Evolutionary conservation across 768 basidiomycete genomes (phyloP), one percentile per base, ranked within the genome.

Genomic region (Dioszegia aurantiaca): DNA sequence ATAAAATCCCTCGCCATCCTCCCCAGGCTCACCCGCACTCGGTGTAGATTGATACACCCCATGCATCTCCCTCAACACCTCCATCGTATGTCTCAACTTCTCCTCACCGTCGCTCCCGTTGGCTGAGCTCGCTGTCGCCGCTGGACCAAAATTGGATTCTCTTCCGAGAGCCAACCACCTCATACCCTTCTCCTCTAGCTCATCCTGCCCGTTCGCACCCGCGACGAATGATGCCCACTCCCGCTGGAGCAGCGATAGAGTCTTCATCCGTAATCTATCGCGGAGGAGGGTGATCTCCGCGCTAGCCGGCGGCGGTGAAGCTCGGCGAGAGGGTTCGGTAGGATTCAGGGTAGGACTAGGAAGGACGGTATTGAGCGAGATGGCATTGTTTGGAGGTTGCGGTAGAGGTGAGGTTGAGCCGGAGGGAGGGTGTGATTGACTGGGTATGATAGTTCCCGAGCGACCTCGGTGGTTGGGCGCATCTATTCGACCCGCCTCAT

Each of bases 111-210:
- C 44, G 24, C 1, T 10, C 27, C 40, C 44, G 21, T 24, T 24
- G 5, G 23, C 45, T n/a, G n/a, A n/a, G n/a, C n/a, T n/a, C n/a
- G n/a, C n/a, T 31, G 14, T 16, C 40, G n/a, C 26, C 5, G 6
- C 14, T 33, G 6, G 6, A 33, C 14, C 33, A 6, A 6, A 6
- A 33, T 33, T 33, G 33, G 14, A 6, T 33, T 33, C 33, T 33
- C 33, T 33, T 6, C 33, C 33, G 14, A 33, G 6, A 3, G 5
- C 17, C 19, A 43, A 24, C 51, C 49, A 23, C 24, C 28, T 48
- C 36, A 64, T 40, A 6, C 55, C 63, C 43, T 44, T 57, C 19
- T 57, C 55, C 53, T 64, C 59, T 12, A 58, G 27, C 9, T 55
- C 60, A 4, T 44, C 59, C 36, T 30, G 27, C 4, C 6, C 24